Evolutionary conservation across 305 asterid genomes (phyloP), one percentile per base, ranked within the genome.

Genomic region (Nicotiana rustica): DNA sequence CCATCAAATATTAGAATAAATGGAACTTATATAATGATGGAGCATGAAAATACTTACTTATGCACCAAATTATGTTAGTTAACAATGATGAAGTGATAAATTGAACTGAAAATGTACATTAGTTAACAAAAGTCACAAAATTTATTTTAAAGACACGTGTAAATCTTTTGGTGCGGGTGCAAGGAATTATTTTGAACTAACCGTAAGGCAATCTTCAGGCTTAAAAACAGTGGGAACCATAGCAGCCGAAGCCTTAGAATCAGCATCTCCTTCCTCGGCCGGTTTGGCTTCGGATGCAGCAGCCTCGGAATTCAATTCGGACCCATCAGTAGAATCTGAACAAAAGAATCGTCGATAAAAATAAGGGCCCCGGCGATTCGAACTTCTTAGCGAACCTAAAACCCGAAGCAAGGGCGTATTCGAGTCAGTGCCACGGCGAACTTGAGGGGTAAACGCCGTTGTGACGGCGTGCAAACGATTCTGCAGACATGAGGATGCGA

Each of bases 161-260:
- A 49, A 49, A 49, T 41, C 36, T 71, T 44, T 41, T 44, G 60
- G 36, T 71, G 47, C 31, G 6, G 36, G 76, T 68, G 55, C 75
- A 35, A 67, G 9, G 52, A 15, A 21, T 17, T 33, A 31, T 67
- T 3, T 13, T 10, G 35, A 69, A 83, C 91, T 69, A 65, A 92
- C 99, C 92, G 98, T 90, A 66, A 95, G 88, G 86, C 92, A 97
- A 89, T 97, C 99, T 89, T 97, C 97, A 1, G 97, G 97, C 84
- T 84, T 91, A 87, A 95, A 91, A 44, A 85, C 91, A 59, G 96
- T 90, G 18, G 97, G 97, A 59, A 97, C 89, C 52, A 95, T 89
- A 38, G 98, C 93, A 6, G 97, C 83, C 0, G 99, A 89, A 59
- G 94, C 83, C 75, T 91, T 90, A 8, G 94, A 86, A 25, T 93